These are phyloP conservation scores for Monosporozyma yasuniensis DNA, from an alignment of 805 yeast genomes.

Conservation along the genomic window DNA sequence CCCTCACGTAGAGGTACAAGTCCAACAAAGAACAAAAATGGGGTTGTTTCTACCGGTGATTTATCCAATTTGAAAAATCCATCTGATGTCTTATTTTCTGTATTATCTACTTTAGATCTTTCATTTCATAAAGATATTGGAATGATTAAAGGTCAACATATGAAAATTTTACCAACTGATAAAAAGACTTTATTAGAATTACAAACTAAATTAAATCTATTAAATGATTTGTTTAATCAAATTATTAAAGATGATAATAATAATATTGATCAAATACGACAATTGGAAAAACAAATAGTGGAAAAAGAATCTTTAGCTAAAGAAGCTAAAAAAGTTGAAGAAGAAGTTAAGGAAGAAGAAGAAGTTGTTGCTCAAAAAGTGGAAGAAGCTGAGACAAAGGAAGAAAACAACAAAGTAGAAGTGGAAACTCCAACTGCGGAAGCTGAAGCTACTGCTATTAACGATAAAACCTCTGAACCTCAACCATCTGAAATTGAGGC, in stretches of 20 bases:
- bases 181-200: slow-evolving; percentile 37
- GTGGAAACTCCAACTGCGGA: neutral
- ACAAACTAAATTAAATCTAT: slow-evolving; percentile 29
- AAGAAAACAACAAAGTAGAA: no score
- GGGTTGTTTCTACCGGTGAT: slow-evolving; percentile 16
- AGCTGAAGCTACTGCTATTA: neutral
- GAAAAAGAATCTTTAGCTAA: slow-evolving; percentile 5
- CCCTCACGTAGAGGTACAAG: neutral
- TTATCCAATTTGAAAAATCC: slow-evolving; percentile 22
- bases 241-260: slow-evolving; percentile 19
- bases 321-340: slow-evolving; percentile 7
- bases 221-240: slow-evolving; percentile 16
- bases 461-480: no score
- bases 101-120: slow-evolving; percentile 44
- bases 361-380: no score
- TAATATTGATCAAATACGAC: slow-evolving; percentile 12
- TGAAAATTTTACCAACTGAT: slow-evolving; percentile 33
- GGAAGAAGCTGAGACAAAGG: neutral
- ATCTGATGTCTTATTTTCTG: slow-evolving; percentile 38
- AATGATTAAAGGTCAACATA: slow-evolving; percentile 48
- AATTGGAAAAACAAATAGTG: slow-evolving; percentile 8
- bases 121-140: slow-evolving; percentile 54
- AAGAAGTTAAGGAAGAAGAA: neutral
- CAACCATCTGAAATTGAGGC: neutral
- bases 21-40: slow-evolving; percentile 22